Evolutionary conservation across 1,284 basidiomycete species (phyloP), one percentile per base, ranked within the genome.

Genomic region (Boletus smithii): DNA sequence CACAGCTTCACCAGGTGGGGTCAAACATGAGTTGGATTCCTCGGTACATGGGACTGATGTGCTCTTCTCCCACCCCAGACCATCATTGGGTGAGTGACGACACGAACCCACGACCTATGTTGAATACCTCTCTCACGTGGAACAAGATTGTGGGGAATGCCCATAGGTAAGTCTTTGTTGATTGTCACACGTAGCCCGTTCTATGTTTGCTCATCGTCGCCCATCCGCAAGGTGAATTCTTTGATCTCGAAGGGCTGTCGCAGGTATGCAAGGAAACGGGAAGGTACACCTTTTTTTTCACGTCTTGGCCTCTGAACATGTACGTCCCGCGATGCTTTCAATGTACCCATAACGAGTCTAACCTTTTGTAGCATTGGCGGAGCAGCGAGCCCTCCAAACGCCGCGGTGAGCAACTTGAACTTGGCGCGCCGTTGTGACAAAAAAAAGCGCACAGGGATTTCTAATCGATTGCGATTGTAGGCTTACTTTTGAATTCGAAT

Each of bases 251-350:
- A 60, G 73, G 73, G 48, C 67, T 86, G 2, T 76, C 81, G 11
- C 66, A 76, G 48, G 69, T 70, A 2, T 85, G 81, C 57, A 75
- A 74, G 8, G 73, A 76, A 53, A 76, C 75, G 2, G 74, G 75
- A 4, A 67, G 82, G 55, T 84, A 84, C 60, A 82, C 79, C 8
- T 85, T 86, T 65, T 86, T 85, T 69, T 83, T 85, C 64, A 75
- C 81, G 0, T 86, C 83, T 5, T 86, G 83, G 84, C 83, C 84
- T 1, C 64, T 86, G 56, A 77, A 84, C 56, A 77, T 85, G 83
- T 84, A 59, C 60, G 81, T 44, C 10, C 18, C 24, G 29, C 30
- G 36, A 20, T 17, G 13, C 22, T 9, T 23, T 36, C 22, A 3
- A 36, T n/a, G 34, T 23, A 22, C n/a, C n/a, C n/a, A n/a, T n/a